A percentile compares a stretch with the other conserved stretches of the same genome.
Evolutionary conservation across 2,329 filamentous ascomycete genomes (phyloP).

Genomic region (Teratosphaeria gauchensis): DNA sequence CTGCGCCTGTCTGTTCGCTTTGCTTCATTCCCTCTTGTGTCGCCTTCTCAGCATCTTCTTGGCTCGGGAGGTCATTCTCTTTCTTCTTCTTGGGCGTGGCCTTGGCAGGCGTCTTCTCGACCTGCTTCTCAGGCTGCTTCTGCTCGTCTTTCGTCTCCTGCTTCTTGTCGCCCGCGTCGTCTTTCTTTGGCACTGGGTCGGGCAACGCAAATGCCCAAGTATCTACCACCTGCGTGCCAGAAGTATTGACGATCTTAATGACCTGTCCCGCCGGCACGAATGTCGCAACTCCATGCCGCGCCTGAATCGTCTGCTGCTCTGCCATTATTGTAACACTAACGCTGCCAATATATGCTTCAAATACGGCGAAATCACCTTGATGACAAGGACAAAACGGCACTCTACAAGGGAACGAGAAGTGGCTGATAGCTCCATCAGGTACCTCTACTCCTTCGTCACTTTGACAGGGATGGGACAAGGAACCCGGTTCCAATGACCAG

Average conservation of each 20-base stretch:
- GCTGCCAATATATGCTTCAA: neutral
- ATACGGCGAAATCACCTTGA: neutral
- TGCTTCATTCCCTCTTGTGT: conserved; percentile 17
- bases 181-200: conserved; percentile 29
- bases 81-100: conserved; percentile 20
- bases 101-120: conserved; percentile 10
- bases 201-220: conserved; percentile 41
- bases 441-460: neutral
- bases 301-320: conserved; percentile 36
- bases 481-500: neutral
- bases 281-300: conserved; percentile 41
- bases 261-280: conserved; percentile 40
- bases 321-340: conserved; percentile 6
- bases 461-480: neutral
- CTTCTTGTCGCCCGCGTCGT: conserved; percentile 11
- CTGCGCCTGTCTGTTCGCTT: conserved; percentile 8
- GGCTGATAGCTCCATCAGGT: neutral
- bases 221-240: conserved; percentile 38
- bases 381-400: neutral
- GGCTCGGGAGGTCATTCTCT: conserved; percentile 20
- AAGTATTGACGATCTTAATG: conserved; percentile 43
- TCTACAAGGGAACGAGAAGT: neutral
- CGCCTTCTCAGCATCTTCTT: conserved; percentile 27
- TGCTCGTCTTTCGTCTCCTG: conserved; percentile 14
- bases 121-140: conserved; percentile 9